A percentile compares a stretch with the other conserved stretches of the same genome.
phyloP scores from a whole-genome alignment of 352 stramenopile species.

The Thalassiosira hispida region DNA sequence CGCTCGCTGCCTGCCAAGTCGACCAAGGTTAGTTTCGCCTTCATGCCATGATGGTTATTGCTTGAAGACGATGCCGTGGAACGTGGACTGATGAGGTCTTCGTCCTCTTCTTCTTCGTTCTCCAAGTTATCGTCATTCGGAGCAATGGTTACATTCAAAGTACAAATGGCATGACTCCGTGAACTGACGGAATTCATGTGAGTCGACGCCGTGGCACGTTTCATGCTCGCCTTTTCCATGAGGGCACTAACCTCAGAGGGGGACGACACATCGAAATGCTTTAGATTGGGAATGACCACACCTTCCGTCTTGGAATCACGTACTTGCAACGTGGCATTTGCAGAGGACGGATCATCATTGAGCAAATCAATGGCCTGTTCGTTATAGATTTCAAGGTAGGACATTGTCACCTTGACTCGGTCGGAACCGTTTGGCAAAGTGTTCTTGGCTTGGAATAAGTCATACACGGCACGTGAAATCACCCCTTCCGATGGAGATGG shows the following conservation, averaged over 20 bases:
- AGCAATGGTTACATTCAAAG: conserved; percentile 65
- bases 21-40: conserved; percentile 84
- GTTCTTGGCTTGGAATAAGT: conserved; percentile 58
- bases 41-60: conserved; percentile 16
- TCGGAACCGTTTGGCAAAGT: conserved; percentile 23
- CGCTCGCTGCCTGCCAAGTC: conserved; percentile 95
- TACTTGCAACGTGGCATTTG: conserved; percentile 41
- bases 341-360: conserved; percentile 73
- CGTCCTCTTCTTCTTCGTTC: conserved; percentile 8
- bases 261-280: conserved; percentile 47
- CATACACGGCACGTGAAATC: conserved; percentile 62
- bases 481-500: conserved; percentile 52
- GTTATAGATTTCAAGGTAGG: conserved; percentile 98
- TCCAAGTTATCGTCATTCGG: conserved; percentile 16
- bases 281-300: conserved; percentile 60
- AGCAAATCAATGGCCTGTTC: conserved; percentile 95
- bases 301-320: conserved; percentile 56
- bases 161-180: conserved; percentile 81
- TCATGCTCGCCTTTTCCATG: conserved; percentile 60
- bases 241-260: conserved; percentile 54
- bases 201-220: conserved; percentile 62
- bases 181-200: conserved; percentile 71
- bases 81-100: neutral
- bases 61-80: neutral
- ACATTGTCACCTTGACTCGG: conserved; percentile 71